Base-by-base conservation (phyloP, 2,329 filamentous ascomycete species). In the Aspergillus latus region DNA sequence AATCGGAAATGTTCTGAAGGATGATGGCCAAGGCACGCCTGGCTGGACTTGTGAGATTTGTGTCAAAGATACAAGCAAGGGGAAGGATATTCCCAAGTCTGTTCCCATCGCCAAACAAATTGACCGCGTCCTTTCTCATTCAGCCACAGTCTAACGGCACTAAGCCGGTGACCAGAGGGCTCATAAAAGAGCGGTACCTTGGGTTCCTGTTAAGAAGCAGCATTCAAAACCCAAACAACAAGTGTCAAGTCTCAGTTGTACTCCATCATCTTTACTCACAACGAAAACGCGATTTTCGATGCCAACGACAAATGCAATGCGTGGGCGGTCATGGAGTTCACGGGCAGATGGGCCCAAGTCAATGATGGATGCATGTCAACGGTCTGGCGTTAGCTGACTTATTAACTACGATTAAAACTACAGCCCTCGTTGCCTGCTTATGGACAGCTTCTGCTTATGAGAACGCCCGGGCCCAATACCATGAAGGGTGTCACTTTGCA, bases 191-290 rank as follows among this genome's bases (percentile, higher is more conserved):
- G 8, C 44, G 60, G 1, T 11, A 43, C 7, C 32, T 64, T 15
- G 43, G 4, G 36, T 67, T 11, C 39, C 49, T 10, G 45, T 45
- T 13, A 11, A 53, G 1, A 43, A 56, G 26, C 54, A 59, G 8
- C 36, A 58, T 28, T 29, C 32, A 40, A 51, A 34, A 32, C 15
- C 34, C 10, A 40, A 28, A 16, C 45, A 32, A 34, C 48, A 30
- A 11, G 56, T 40, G 40, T 63, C n/a, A 37, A 51, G 5, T 73
- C 71, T 54, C 59, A 65, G 40, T 61, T 71, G 8, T 64, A 62
- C 29, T 62, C 63, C 1, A 57, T 72, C 21, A 56, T 68, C 26
- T 52, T 66, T 15, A 64, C 61, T 26, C 5, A 47, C 10, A 1
- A 21, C 2, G 2, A 39, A n/a, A 16, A 34, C n/a, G 8, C 9